phyloP scores from a whole-genome alignment of 1,284 basidiomycete species.

The Kwoniella shivajii region DNA sequence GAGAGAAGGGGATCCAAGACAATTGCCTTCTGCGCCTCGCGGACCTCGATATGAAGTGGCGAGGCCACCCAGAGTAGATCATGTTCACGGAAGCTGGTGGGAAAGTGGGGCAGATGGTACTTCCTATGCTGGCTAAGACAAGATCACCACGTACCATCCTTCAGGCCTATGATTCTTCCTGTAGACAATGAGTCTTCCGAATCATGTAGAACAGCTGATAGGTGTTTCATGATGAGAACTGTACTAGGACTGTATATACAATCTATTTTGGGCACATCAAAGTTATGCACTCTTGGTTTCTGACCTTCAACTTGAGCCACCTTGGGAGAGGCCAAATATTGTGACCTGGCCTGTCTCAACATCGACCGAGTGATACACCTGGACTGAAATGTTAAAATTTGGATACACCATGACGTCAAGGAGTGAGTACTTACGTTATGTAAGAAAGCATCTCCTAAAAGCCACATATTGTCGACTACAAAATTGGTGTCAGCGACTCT shows the following conservation, averaged over 20 bases:
- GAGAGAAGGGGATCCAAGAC: constrained; percentile 15
- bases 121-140: neutral
- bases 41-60: constrained; percentile 35
- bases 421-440: constrained; percentile 4
- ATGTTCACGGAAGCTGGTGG: constrained; percentile 26
- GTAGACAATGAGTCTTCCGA: no score
- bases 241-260: no score
- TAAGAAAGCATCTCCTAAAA: constrained; percentile 7
- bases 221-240: no score
- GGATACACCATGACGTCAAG: neutral
- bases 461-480: neutral
- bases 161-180: no score
- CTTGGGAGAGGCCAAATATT: constrained; percentile 15
- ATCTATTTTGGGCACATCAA: no score
- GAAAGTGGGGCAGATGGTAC: constrained; percentile 17
- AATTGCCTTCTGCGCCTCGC: constrained; percentile 24
- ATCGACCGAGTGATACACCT: constrained; percentile 20
- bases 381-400: no score
- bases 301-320: no score
- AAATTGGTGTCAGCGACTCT: neutral
- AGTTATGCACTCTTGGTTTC: no score
- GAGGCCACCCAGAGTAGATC: constrained; percentile 29
- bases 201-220: no score
- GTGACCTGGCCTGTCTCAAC: constrained; percentile 12
- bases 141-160: no score